Evolutionary conservation across 495 filamentous ascomycete genomes (phyloP), one percentile per base, ranked within the genome.

Genomic region (Poronia punctata): DNA sequence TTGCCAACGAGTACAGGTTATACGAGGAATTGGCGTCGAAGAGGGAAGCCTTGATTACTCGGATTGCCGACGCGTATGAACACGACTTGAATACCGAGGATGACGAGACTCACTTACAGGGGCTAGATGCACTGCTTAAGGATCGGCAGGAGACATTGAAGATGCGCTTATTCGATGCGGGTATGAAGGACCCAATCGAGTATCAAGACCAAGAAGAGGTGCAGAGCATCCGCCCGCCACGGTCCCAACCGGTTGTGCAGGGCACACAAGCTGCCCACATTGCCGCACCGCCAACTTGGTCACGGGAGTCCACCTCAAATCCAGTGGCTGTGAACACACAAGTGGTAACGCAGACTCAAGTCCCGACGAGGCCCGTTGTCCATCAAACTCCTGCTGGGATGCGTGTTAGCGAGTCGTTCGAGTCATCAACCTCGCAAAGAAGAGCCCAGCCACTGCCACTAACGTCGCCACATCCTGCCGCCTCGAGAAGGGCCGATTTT

Each of bases 261-360:
- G 46, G 52, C 17, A 59, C 55, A 5, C 55, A 59, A 39, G 24
- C 38, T 24, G 36, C 24, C 20, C 44, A 42, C 42, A 10, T 36
- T 36, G 17, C 34, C 8, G 29, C 15, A 8, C 30, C 45, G 20
- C 26, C 29, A 5, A 53, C 22, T 17, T 49, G 53, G 7, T 57
- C 55, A 20, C 52, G 48, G 16, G 51, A 59, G 14, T 42, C 40
- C n/a, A 57, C 52, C 9, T 34, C 44, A 17, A 47, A 64, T 18
- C 57, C 56, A 2, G 53, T 62, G 39, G 59, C 57, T 41, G 59
- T 56, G 36, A 57, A 56, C 37, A 64, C 64, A 12, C 67, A 76
- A 45, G 55, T 74, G 10, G 65, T 72, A 19, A 52, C 66, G 12
- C 70, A 75, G 35, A 74, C 70, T 0, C 70, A 75, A 40, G 35